phyloP scores from a whole-genome alignment of 352 stramenopile species.

The Albugo candida region DNA sequence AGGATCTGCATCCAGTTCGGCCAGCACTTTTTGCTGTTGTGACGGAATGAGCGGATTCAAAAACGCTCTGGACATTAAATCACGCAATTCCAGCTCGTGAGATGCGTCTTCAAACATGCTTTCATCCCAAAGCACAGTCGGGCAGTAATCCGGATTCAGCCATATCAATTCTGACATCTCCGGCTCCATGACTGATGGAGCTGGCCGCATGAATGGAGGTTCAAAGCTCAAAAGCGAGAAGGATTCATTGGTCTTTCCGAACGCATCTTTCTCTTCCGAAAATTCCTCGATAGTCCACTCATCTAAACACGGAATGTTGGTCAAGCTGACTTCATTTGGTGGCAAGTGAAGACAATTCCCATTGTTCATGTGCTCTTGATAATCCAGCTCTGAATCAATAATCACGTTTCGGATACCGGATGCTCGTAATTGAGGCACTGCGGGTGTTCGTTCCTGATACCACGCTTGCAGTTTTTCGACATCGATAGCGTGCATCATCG shows the following conservation, averaged over 20 bases:
- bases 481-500: slow-evolving; percentile 27
- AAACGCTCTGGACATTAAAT: slow-evolving; percentile 83
- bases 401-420: slow-evolving; percentile 64
- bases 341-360: slow-evolving; percentile 41
- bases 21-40: slow-evolving; percentile 79
- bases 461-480: slow-evolving; percentile 33
- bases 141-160: slow-evolving; percentile 84
- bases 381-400: slow-evolving; percentile 55
- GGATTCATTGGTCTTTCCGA: slow-evolving; percentile 12
- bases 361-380: slow-evolving; percentile 72
- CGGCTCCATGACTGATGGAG: slow-evolving; percentile 65
- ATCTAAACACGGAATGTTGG: slow-evolving; percentile 51
- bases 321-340: slow-evolving; percentile 44
- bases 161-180: slow-evolving; percentile 82
- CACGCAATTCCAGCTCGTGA: slow-evolving; percentile 68
- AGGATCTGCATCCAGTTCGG: slow-evolving; percentile 74
- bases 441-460: slow-evolving; percentile 60
- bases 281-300: slow-evolving; percentile 57
- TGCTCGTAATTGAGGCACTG: slow-evolving; percentile 53
- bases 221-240: slow-evolving; percentile 77
- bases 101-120: slow-evolving; percentile 75
- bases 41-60: slow-evolving; percentile 71
- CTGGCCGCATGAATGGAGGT: slow-evolving; percentile 72
- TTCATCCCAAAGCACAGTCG: slow-evolving; percentile 78
- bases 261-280: slow-evolving; percentile 22